Base-by-base conservation (phyloP, 345 rosid genomes). In the Eutrema japonicum region DNA sequence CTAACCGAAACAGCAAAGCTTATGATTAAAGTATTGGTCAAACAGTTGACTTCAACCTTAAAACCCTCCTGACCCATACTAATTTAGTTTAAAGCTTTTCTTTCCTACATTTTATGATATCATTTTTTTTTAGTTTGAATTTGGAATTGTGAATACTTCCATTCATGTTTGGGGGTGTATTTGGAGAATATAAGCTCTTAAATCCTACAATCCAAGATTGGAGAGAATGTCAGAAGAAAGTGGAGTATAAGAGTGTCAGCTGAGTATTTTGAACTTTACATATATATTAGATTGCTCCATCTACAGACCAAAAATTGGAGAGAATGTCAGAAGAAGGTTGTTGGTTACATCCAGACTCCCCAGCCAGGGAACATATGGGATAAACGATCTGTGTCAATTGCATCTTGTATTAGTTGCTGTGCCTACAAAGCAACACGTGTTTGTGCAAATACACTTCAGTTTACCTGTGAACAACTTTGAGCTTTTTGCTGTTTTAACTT, bases 371-470 rank as follows among this genome's bases (percentile, higher is more conserved):
- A 95, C 98, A 95, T 80, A 72, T 81, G 98, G 48, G 92, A 83
- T 49, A 92, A 80, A 47, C 97, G 90, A 78, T 95, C 98, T 0
- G 91, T 76, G 71, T 90, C 96, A 32, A 81, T 88, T 13, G 96
- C 99, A 77, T 95, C 96, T 83, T 92, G 98, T 77, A 95, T 90
- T 22, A 92, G 89, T 83, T 95, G 99, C 68, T 86, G 99, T 63
- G 87, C 97, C 99, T 92, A 69, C 77, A 73, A 50, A n/a, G 2
- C 14, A 41, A 16, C 5, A 22, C 2, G 13, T 45, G 42, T 37
- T 62, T 11, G 36, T 32, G 33, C 16, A n/a, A 18, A 18, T 18
- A 18, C 57, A 61, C 40, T 64, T 30, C 64, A 60, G 68, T 65
- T 36, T 46, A 43, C 6, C 7, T 45, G 22, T 42, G 42, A 62